phyloP scores from a whole-genome alignment of 179 eudicot genomes.

The Camellia oleifera region DNA sequence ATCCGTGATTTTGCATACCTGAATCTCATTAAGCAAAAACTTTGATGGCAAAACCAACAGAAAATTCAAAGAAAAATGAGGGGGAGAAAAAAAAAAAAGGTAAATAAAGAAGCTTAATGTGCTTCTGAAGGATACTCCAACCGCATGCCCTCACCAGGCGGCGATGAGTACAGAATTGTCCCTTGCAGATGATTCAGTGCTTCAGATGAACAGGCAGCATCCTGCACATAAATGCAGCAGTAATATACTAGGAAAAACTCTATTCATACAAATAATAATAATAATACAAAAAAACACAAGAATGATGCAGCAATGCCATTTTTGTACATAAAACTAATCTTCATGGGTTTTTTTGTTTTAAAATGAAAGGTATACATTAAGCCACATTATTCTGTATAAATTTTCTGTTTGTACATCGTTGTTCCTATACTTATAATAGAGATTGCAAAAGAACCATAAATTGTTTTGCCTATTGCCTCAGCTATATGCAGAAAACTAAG shows the following conservation, averaged over 20 bases:
- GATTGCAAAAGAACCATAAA: too few species aligned
- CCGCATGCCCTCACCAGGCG: conserved; percentile 72
- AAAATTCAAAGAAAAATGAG: background rate
- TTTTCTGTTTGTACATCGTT: too few species aligned
- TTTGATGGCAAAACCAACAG: background rate
- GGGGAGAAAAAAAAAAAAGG: too few species aligned
- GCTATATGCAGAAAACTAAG: too few species aligned
- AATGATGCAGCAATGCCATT: too few species aligned
- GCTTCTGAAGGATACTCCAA: conserved; percentile 83
- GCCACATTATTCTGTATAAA: too few species aligned
- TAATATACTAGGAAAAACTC: background rate
- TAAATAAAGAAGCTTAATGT: too few species aligned
- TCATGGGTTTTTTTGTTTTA: too few species aligned
- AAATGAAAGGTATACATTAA: too few species aligned
- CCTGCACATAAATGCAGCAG: conserved; percentile 39
- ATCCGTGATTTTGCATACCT: conserved; percentile 92
- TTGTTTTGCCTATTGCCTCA: too few species aligned
- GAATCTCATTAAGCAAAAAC: conserved; percentile 41
- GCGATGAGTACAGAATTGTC: conserved; percentile 63
- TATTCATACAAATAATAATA: background rate
- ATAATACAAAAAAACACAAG: background rate
- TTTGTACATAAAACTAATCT: too few species aligned
- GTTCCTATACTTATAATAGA: too few species aligned
- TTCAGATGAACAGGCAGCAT: conserved; percentile 74
- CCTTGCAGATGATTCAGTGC: conserved; percentile 75